Base-by-base conservation (phyloP, 805 yeast species). In the Kockiozyma suomiensis region DNA sequence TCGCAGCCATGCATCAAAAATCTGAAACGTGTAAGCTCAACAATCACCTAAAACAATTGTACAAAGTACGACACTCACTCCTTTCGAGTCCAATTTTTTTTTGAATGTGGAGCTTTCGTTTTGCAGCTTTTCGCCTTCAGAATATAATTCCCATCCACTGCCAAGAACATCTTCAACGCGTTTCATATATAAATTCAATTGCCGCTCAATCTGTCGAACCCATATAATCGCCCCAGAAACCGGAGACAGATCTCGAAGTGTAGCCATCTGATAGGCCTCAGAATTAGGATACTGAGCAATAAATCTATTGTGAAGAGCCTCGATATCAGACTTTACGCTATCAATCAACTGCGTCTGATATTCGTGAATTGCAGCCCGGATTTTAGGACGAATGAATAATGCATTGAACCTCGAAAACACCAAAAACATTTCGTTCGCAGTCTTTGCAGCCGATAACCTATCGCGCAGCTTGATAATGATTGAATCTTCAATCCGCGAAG, bases 61-160 rank as follows among this genome's bases (percentile, higher is more conserved):
- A 15, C 19, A 8, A 7, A 52, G 23, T 10, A 7, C 33, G 23
- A 25, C n/a, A 48, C 61, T 3, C 23, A 59, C 57, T 42, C 28
- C 49, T 19, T 78, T 72, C 0, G 83, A 69, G 50, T 85, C 76
- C 10, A 85, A 71, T 50, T 79, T 81, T 25, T 75, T 72, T n/a
- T 76, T 67, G 50, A 88, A 75, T 0, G 75, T 71, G 1, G 70
- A 66, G 25, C 82, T 77, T 60, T 83, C 88, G 1, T 75, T 70
- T 10, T 80, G 75, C 0, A 93, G 80, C 61, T 80, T 82, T 54
- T 79, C 80, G 0, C 97, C 97, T 54, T 85, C 90, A 1, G 85
- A 81, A 59, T 82, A 83, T 8, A 77, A 73, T 21, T 71, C 74
- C 92, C 92, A 87, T 6, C 83, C 83, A 17, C 76, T 69, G 0